These are phyloP conservation scores for Neltuma alba DNA, from an alignment of 306 rosid species.

Conservation along the genomic window DNA sequence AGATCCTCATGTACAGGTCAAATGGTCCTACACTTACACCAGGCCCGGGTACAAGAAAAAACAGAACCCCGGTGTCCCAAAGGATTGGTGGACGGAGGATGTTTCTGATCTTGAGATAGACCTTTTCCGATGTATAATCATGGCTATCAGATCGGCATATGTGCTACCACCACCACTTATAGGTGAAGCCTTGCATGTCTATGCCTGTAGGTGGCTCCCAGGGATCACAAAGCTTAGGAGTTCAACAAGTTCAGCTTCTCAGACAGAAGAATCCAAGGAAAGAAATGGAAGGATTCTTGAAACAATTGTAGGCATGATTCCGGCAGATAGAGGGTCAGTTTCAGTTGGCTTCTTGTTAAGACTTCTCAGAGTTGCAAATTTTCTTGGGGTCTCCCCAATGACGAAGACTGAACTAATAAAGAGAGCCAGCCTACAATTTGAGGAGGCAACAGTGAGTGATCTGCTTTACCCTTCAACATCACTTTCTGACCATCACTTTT, in stretches of 20 bases:
- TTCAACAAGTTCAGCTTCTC: constrained; percentile 47
- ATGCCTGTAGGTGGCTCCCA: constrained; percentile 78
- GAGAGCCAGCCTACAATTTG: constrained; percentile 75
- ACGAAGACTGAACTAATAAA: constrained; percentile 73
- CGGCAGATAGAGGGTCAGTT: constrained; percentile 79
- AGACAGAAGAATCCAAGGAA: constrained; percentile 54
- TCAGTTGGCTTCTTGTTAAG: constrained; percentile 78
- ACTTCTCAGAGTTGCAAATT: constrained; percentile 60
- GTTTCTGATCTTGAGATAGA: constrained; percentile 85
- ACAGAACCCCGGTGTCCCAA: constrained; percentile 76
- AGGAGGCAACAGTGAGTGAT: constrained; percentile 82
- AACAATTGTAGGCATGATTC: constrained; percentile 80
- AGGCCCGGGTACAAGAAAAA: constrained; percentile 84
- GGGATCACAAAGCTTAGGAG: constrained; percentile 50
- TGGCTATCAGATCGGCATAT: constrained; percentile 70
- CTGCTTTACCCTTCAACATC: constrained; percentile 65
- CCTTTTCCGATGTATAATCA: constrained; percentile 73
- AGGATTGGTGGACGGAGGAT: constrained; percentile 99
- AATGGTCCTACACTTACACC: constrained; percentile 95
- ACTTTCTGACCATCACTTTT: constrained; percentile 53
- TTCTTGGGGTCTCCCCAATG: constrained; percentile 64
- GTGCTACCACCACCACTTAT: constrained; percentile 80
- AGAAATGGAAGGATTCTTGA: constrained; percentile 64
- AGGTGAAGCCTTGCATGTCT: constrained; percentile 96
- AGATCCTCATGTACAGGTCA: constrained; percentile 60